Conservation (phyloP, 805 yeast genomes). For the Ogataea wickerhamii region DNA sequence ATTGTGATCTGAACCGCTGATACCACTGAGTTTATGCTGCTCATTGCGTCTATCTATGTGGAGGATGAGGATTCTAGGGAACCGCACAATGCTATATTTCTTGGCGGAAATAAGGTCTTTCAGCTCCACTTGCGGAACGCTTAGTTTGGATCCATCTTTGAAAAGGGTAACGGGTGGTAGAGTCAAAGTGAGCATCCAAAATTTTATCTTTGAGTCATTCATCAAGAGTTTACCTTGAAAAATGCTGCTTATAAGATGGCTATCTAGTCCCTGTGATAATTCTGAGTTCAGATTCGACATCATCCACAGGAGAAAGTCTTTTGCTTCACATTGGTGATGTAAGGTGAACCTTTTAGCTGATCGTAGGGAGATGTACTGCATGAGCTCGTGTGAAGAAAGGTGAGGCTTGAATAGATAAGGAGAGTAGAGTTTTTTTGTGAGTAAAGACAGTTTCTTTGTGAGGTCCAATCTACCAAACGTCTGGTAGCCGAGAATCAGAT, state of each 20-base stretch:
- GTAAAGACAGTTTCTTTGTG: constrained; percentile 40
- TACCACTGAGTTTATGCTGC: constrained; percentile 28
- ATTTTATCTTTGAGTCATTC: constrained; percentile 32
- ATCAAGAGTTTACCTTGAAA: constrained; percentile 52
- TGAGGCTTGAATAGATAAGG: constrained; percentile 53
- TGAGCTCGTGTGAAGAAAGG: constrained; percentile 63
- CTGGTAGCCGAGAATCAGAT: constrained; percentile 31
- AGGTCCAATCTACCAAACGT: constrained; percentile 33
- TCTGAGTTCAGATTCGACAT: constrained; percentile 42
- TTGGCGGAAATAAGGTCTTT: constrained; percentile 40
- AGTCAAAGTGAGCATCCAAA: constrained; percentile 55
- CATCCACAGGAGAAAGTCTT: constrained; percentile 56
- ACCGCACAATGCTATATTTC: constrained; percentile 36
- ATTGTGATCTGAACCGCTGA: constrained; percentile 42
- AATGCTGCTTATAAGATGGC: constrained; percentile 30
- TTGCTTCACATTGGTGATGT: constrained; percentile 47
- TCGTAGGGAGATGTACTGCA: constrained; percentile 44
- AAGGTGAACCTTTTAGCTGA: constrained; percentile 43
- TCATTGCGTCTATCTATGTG: constrained; percentile 54
- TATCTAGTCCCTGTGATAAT: constrained; percentile 16
- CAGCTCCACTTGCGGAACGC: constrained; percentile 51
- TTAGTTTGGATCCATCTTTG: constrained; percentile 41
- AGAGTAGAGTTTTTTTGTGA: constrained; percentile 65
- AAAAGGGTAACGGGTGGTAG: constrained; percentile 58
- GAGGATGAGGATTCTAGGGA: constrained; percentile 55